Conservation (phyloP, 441 rosid genomes). For the Syzygium syzygioides region DNA sequence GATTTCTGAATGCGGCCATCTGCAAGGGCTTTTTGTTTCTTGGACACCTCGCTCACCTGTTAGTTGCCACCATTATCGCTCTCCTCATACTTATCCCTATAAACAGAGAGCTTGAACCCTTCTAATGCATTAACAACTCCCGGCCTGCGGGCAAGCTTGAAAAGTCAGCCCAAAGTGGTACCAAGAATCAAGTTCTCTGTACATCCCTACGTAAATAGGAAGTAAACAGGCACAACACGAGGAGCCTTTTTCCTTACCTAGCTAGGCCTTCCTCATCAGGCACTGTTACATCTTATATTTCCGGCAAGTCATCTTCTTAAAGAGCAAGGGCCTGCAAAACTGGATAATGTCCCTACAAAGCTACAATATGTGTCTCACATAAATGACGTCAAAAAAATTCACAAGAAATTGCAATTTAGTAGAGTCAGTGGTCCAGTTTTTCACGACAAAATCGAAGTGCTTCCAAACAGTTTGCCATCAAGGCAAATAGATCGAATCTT, state of each 20-base stretch:
- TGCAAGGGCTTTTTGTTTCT: constrained; percentile 53
- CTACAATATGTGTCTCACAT: no score
- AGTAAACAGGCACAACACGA: neutral
- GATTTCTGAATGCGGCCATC: constrained; percentile 37
- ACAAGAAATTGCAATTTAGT: no score
- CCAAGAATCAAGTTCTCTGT: neutral
- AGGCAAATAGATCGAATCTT: no score
- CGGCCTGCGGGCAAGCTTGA: neutral
- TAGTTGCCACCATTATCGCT: constrained; percentile 25
- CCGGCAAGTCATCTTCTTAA: constrained; percentile 71
- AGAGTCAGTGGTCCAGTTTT: no score
- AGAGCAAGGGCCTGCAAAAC: constrained; percentile 81
- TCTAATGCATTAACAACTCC: no score
- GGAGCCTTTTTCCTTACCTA: constrained; percentile 35
- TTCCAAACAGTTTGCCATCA: no score
- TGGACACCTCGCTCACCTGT: constrained; percentile 36
- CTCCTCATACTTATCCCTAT: constrained; percentile 55
- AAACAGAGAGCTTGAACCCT: constrained; percentile 26
- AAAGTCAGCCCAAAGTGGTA: neutral
- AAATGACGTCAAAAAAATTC: no score
- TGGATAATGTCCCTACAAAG: no score
- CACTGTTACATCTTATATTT: constrained; percentile 61
- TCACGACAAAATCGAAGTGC: no score
- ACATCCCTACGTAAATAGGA: neutral
- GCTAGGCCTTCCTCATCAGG: constrained; percentile 88